Conservation (phyloP, 2,329 filamentous ascomycete genomes). For the Pseudocercospora musae region DNA sequence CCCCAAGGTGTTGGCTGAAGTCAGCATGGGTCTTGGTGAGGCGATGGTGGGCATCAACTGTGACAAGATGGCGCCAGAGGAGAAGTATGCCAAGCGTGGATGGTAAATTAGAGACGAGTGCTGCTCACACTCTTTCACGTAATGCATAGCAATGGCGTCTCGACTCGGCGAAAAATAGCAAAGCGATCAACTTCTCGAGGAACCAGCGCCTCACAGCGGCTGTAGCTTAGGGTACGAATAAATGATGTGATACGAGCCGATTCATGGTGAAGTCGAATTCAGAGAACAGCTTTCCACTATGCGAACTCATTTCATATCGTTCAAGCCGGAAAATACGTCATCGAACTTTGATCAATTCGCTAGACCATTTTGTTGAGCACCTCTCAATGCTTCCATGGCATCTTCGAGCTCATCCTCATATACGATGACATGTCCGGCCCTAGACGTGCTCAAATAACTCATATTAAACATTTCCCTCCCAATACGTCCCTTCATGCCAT, state of each 20-base stretch:
- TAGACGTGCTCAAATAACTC: constrained; percentile 84
- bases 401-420: constrained; percentile 68
- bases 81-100: constrained; percentile 81
- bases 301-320: too few relatives aligned
- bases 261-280: too few relatives aligned
- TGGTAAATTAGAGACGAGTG: constrained; percentile 57
- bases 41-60: constrained; percentile 97
- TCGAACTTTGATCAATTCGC: background rate
- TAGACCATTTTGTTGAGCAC: constrained; percentile 15
- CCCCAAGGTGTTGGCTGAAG: constrained; percentile 78
- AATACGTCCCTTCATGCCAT: constrained; percentile 55
- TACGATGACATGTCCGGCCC: constrained; percentile 85
- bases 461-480: constrained; percentile 62
- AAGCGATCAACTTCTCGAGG: background rate
- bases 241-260: too few relatives aligned
- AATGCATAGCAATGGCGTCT: constrained; percentile 2
- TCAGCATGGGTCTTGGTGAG: constrained; percentile 86
- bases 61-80: constrained; percentile 67
- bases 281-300: too few relatives aligned
- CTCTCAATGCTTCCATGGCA: constrained; percentile 65
- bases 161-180: background rate
- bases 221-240: too few relatives aligned
- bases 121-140: background rate
- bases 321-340: background rate
- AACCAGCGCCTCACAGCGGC: background rate